Evolutionary conservation across 2,329 filamentous ascomycete genomes (phyloP).

Genomic region (Colletotrichum simmondsii): DNA sequence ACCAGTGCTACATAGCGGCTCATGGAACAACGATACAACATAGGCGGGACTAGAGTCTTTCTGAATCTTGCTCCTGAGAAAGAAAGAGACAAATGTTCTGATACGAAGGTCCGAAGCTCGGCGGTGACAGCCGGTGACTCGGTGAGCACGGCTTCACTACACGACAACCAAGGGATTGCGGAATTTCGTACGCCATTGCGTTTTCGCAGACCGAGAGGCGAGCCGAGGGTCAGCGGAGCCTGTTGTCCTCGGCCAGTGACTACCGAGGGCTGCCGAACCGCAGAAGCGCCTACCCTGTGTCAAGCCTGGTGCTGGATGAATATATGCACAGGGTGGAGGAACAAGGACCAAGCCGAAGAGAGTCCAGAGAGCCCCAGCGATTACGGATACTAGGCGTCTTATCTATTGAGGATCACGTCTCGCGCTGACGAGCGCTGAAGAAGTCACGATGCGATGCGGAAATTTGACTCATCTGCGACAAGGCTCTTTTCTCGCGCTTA

Average conservation of each 20-base stretch:
- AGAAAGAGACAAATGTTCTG: neutral
- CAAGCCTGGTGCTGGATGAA: neutral
- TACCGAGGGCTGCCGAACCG: slow-evolving; percentile 28
- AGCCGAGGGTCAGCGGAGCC: slow-evolving; percentile 20
- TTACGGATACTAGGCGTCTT: slow-evolving; percentile 18
- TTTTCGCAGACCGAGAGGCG: slow-evolving; percentile 22
- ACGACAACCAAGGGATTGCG: neutral
- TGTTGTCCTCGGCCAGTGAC: slow-evolving; percentile 22
- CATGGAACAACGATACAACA: neutral
- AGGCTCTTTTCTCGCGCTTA: slow-evolving; percentile 25
- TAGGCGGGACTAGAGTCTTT: neutral
- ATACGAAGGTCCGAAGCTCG: neutral
- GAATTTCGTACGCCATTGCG: neutral
- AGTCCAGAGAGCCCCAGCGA: neutral
- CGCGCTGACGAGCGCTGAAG: slow-evolving; percentile 29
- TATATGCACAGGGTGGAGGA: slow-evolving; percentile 12
- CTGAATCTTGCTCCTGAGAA: no score
- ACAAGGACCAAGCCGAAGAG: neutral
- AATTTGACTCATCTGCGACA: slow-evolving; percentile 27
- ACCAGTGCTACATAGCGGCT: neutral
- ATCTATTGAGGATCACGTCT: slow-evolving; percentile 28
- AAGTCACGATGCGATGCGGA: slow-evolving; percentile 27
- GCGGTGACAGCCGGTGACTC: neutral
- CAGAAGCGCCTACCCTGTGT: slow-evolving; percentile 15
- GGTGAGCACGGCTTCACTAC: neutral